phyloP scores from a whole-genome alignment of 768 basidiomycete genomes.

The Boletus huronensis region DNA sequence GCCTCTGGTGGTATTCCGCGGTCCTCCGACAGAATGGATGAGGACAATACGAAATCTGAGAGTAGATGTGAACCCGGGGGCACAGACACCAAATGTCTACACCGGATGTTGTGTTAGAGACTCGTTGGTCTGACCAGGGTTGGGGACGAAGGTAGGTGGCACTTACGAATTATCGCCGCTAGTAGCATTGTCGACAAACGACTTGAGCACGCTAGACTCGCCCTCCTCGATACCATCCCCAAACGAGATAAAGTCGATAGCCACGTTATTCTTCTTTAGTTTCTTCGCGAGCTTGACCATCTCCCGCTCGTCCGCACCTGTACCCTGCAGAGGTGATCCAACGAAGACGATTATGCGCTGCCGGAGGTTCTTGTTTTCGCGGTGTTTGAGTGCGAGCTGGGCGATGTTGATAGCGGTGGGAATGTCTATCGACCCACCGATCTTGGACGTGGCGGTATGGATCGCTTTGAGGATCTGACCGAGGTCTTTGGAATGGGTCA shows the following conservation, averaged over 20 bases:
- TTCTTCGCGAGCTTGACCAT: slow-evolving; percentile 93
- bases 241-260: slow-evolving; percentile 86
- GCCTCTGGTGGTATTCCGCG: slow-evolving; percentile 66
- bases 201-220: slow-evolving; percentile 65
- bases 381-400: slow-evolving; percentile 93
- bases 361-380: slow-evolving; percentile 97
- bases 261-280: slow-evolving; percentile 99
- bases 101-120: not conserved
- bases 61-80: slow-evolving; percentile 76
- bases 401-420: slow-evolving; percentile 90
- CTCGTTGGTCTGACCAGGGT: not conserved
- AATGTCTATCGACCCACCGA: slow-evolving; percentile 82
- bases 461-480: slow-evolving; percentile 85
- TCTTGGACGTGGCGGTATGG: slow-evolving; percentile 64
- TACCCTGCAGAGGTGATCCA: slow-evolving; percentile 78
- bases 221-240: slow-evolving; percentile 82
- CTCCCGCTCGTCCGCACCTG: slow-evolving; percentile 68
- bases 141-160: too few relatives aligned
- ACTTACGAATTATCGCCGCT: slow-evolving; percentile 86
- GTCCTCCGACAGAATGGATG: slow-evolving; percentile 79
- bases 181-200: slow-evolving; percentile 79
- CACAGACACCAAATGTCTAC: slow-evolving; percentile 77
- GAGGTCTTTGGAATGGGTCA: slow-evolving; percentile 92
- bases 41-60: slow-evolving; percentile 78
- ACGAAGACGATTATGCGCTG: slow-evolving; percentile 95